Percentiles rank a stretch among this genome's conserved stretches.
phyloP scores from a whole-genome alignment of 1,139 yeast species.

The Pichia sp. region DNA sequence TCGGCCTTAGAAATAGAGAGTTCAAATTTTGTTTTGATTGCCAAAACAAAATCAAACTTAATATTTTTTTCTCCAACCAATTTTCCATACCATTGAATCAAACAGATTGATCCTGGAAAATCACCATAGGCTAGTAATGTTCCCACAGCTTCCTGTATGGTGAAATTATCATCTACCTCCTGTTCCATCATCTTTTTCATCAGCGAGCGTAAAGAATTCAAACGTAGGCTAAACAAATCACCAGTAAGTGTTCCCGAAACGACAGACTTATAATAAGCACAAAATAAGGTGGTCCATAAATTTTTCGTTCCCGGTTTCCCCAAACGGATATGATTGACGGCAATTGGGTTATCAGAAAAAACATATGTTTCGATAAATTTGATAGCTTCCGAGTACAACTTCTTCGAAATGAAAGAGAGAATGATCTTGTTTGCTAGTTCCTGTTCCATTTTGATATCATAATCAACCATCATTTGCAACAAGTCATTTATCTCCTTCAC shows the following conservation, averaged over 20 bases:
- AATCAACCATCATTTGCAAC: conserved; percentile 22
- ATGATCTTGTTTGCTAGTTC: conserved; percentile 28
- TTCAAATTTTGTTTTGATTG: conserved; percentile 23
- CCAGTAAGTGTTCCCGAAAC: conserved; percentile 3
- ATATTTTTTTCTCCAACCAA: conserved; percentile 13
- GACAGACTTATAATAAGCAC: conserved; percentile 16
- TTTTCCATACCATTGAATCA: conserved; percentile 26
- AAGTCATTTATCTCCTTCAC: conserved; percentile 23
- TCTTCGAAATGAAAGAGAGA: conserved; percentile 20
- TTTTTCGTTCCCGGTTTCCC: conserved; percentile 6
- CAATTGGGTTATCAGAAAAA: conserved; percentile 15
- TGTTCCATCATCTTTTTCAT: conserved; percentile 18
- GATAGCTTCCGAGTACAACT: conserved; percentile 23
- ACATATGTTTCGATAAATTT: conserved; percentile 24
- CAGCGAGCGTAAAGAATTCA: conserved; percentile 12
- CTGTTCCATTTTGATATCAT: conserved; percentile 23
- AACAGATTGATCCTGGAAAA: conserved; percentile 25
- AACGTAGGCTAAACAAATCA: conserved; percentile 12
- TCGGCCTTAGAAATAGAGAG: conserved; percentile 24
- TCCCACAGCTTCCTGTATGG: conserved; percentile 22
- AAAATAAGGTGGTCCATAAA: conserved; percentile 12
- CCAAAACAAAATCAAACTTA: conserved; percentile 18
- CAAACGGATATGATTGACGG: conserved; percentile 10
- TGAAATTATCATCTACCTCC: conserved; percentile 19
- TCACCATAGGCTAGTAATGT: conserved; percentile 29